These are phyloP conservation scores for Aspergillus costaricaensis DNA, from an alignment of 2,329 filamentous ascomycete species.

Conservation along the genomic window DNA sequence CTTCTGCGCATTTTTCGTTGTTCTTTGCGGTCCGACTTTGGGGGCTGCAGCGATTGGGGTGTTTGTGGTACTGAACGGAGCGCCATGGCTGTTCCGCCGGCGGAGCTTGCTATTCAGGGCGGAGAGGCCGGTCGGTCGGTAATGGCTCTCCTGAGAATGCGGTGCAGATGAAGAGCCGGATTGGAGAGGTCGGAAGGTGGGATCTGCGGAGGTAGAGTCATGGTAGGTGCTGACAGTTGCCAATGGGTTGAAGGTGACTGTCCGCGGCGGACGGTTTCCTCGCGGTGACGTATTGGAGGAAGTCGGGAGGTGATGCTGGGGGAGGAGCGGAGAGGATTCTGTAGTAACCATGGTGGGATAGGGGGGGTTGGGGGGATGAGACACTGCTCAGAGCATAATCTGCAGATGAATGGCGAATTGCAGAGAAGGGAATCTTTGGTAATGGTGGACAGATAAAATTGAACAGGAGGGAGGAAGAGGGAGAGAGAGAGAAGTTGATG, in stretches of 20 bases:
- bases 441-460: not conserved
- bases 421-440: not conserved
- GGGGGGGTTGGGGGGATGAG: constrained; percentile 10
- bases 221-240: constrained; percentile 49
- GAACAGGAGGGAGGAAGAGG: not conserved
- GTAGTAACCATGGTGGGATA: constrained; percentile 34
- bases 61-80: constrained; percentile 49
- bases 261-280: constrained; percentile 41
- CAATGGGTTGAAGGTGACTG: constrained; percentile 52
- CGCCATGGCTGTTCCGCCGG: constrained; percentile 79
- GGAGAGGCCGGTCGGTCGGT: constrained; percentile 66
- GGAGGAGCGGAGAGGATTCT: constrained; percentile 47
- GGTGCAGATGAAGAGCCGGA: constrained; percentile 41
- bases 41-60: constrained; percentile 46
- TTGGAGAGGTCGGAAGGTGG: constrained; percentile 45
- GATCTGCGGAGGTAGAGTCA: constrained; percentile 43
- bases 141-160: constrained; percentile 29
- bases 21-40: constrained; percentile 93
- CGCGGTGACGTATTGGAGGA: constrained; percentile 42
- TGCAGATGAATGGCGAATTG: not conserved
- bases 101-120: constrained; percentile 85
- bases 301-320: constrained; percentile 30
- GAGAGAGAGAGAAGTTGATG: constrained; percentile 10
- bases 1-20: constrained; percentile 94
- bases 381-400: constrained; percentile 2